These are phyloP conservation scores for Entomortierella chlamydospora DNA, from an alignment of 192 early-diverging fungal genomes.

Conservation along the genomic window DNA sequence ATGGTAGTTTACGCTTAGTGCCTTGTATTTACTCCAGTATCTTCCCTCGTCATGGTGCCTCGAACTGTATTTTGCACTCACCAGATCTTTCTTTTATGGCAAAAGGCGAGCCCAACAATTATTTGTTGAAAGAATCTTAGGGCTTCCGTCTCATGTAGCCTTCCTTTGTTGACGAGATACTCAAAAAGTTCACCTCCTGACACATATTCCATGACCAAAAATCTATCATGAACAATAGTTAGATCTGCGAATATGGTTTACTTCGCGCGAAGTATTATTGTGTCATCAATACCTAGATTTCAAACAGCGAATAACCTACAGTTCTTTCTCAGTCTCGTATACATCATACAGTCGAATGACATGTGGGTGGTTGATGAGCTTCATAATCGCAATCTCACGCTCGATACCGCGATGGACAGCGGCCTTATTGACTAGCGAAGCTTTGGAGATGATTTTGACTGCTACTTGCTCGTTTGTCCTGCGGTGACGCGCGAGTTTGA, in stretches of 20 bases:
- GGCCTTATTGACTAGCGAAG: conserved; percentile 56
- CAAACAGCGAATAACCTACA: too few relatives aligned
- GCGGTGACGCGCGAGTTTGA: conserved; percentile 64
- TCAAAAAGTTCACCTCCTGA: conserved; percentile 84
- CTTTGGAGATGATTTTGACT: conserved; percentile 67
- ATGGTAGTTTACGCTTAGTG: background rate
- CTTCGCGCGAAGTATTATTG: too few relatives aligned
- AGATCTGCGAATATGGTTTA: background rate
- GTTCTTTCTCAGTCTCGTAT: conserved; percentile 57
- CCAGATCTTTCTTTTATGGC: conserved; percentile 72
- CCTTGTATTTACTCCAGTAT: too few relatives aligned
- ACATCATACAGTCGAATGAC: conserved; percentile 64
- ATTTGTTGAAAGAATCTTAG: conserved; percentile 68
- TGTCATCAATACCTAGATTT: too few relatives aligned
- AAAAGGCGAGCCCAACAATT: conserved; percentile 66
- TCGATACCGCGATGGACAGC: conserved; percentile 62
- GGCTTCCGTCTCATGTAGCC: conserved; percentile 58
- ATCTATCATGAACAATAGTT: conserved; percentile 4
- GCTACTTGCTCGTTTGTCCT: conserved; percentile 67
- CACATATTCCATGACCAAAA: conserved; percentile 76
- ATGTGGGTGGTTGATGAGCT: conserved; percentile 64
- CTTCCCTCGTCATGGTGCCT: too few relatives aligned
- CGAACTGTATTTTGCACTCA: too few relatives aligned
- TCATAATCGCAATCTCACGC: conserved; percentile 68
- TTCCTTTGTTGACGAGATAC: conserved; percentile 65